Conservation (phyloP, 2,329 filamentous ascomycete species). For the Cytospora paraplurivora region DNA sequence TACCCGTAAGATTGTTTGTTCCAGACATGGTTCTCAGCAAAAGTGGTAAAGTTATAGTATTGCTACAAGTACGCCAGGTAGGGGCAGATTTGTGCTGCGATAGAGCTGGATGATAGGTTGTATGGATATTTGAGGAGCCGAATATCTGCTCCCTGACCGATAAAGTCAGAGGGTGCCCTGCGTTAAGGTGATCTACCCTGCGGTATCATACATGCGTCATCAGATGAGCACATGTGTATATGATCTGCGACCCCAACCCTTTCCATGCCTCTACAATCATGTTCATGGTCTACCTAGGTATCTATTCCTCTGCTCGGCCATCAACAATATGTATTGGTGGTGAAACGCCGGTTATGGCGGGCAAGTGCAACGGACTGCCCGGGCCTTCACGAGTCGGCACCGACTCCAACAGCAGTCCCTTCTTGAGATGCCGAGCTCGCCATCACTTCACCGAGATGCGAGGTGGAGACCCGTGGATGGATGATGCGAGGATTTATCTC, state of each 20-base stretch:
- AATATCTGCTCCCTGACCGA: background rate
- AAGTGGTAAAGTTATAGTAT: background rate
- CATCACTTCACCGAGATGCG: too few species aligned
- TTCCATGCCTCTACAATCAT: background rate
- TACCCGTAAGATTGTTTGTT: background rate
- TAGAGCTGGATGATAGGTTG: background rate
- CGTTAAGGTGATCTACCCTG: background rate
- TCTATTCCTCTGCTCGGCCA: background rate
- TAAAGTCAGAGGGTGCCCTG: background rate
- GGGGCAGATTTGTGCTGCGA: background rate
- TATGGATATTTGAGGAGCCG: background rate
- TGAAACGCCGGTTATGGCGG: conserved; percentile 40
- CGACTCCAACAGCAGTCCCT: conserved; percentile 35
- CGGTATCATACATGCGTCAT: conserved; percentile 14
- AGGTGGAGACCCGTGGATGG: conserved; percentile 36
- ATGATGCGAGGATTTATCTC: too few species aligned
- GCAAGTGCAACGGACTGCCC: conserved; percentile 40
- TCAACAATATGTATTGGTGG: conserved; percentile 28
- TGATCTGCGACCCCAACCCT: conserved; percentile 9
- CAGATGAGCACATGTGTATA: background rate
- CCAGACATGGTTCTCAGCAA: background rate
- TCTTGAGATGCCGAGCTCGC: conserved; percentile 31
- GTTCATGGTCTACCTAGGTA: too few species aligned
- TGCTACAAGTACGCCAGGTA: background rate
- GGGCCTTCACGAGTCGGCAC: conserved; percentile 38